Base-by-base conservation (phyloP, 2,329 filamentous ascomycete genomes). In the Madurella mycetomatis region DNA sequence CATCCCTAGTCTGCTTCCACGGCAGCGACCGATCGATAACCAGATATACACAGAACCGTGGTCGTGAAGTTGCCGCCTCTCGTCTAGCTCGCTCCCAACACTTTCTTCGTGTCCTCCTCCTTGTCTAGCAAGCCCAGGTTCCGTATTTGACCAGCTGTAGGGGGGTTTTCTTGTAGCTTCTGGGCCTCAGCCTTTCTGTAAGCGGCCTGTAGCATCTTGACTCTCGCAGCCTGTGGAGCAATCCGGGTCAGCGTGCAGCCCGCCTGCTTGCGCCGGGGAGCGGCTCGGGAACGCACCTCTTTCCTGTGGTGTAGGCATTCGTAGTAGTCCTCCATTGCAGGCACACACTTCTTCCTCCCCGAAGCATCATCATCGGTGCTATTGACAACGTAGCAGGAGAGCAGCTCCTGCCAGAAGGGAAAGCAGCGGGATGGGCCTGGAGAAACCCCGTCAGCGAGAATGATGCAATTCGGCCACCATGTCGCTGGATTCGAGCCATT, bases 241-340 rank as follows among this genome's bases (percentile, higher is more conserved):
- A 49, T 51, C 17, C 31, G 34, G 25, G 53, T 60, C 44, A 58
- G 51, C 47, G 42, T 16, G 44, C n/a, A 41, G 46, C 17, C 42
- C 32, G 17, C 41, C 2, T n/a, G 31, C 34, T 53, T 52, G 47
- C 13, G 41, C 43, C 37, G 12, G 16, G n/a, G 25, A 25, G 15
- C 8, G 7, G 34, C 17, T 34, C 18, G 18, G 18, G 30, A 5
- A 19, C 16, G 60, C 43, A 97, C 94, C 90, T 99, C 94, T 79
- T 99, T 99, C 80, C 88, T 91, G 80, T 99, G 94, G 73, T 99
- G 94, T 69, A 99, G 77, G 74, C 95, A 99, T 78, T 99, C 94
- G 72, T 96, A 95, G 79, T 99, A 99, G 72, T 99, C 94, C 72
- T 99, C 94, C 62, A 97, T 79, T 4, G 85, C 82, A 15, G 88